Conservation (phyloP, 805 yeast genomes). For the Yamadazyma phyllophila region DNA sequence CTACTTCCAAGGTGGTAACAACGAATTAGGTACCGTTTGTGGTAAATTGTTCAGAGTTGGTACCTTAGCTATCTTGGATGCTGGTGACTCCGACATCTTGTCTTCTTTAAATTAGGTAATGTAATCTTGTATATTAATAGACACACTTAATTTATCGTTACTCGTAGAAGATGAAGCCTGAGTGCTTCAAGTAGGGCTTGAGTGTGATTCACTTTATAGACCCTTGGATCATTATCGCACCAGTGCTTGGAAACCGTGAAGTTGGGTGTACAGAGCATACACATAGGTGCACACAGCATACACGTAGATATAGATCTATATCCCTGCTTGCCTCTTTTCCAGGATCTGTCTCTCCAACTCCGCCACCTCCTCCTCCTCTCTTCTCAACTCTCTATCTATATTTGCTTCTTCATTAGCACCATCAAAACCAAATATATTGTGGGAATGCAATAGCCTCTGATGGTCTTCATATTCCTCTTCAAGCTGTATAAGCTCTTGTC, state of each 20-base stretch:
- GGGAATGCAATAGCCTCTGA: constrained; percentile 33
- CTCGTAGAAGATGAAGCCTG: too few relatives aligned
- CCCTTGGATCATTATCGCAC: too few relatives aligned
- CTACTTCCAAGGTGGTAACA: constrained; percentile 99
- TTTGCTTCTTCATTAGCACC: constrained; percentile 3
- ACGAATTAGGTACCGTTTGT: constrained; percentile 99
- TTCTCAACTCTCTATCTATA: constrained; percentile 10
- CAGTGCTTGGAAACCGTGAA: not conserved
- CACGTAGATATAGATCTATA: not conserved
- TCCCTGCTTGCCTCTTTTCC: not conserved
- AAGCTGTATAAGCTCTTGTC: constrained; percentile 39
- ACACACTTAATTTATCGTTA: constrained; percentile 8
- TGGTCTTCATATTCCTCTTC: constrained; percentile 46
- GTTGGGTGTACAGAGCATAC: too few relatives aligned
- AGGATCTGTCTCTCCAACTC: constrained; percentile 38
- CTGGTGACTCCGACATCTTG: constrained; percentile 99
- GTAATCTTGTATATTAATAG: constrained; percentile 7
- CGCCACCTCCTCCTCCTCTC: constrained; percentile 47
- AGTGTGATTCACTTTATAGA: too few relatives aligned
- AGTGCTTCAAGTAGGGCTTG: too few relatives aligned
- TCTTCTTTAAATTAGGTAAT: constrained; percentile 13
- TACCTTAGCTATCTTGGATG: constrained; percentile 91
- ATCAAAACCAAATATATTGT: constrained; percentile 16
- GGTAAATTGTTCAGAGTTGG: constrained; percentile 99
- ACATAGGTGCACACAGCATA: too few relatives aligned